Evolutionary conservation across 2,329 filamentous ascomycete genomes (phyloP), one percentile per base, ranked within the genome.

Genomic region (Claviceps humidiphila): DNA sequence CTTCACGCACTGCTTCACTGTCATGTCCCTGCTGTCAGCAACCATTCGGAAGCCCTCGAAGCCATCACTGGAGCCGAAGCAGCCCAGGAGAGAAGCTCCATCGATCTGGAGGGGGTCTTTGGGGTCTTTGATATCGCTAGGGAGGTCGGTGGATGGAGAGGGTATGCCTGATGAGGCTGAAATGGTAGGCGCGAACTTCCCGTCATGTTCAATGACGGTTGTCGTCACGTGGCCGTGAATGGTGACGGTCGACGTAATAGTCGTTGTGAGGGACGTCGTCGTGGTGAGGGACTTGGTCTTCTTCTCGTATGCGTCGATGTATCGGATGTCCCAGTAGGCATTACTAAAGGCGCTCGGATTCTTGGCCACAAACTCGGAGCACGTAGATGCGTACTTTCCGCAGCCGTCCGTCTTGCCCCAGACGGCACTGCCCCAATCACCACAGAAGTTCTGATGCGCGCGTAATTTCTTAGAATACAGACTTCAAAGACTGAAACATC

Each of bases 371-470:
- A 68, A 76, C 50, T 74, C 68, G 22, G 63, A 56, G 55, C 74
- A 77, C 3, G 72, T 74, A 5, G 68, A 59, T 0, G 72, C 72
- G n/a, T 67, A 63, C 9, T 58, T 53, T 52, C 60, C 60, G 56
- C 72, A 76, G 14, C 67, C 61, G 16, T 71, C 67, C 13, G 62
- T 58, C 4, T 58, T 58, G 17, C 63, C 64, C 74, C 74, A 77
- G 16, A 67, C 61, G 5, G 64, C 64, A 43, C 66, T 81, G 0
- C 84, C 85, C 74, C 85, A 90, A 60, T 84, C 80, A 26, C 87
- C 87, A 61, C 88, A 93, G 64, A 93, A 88, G 50, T 86, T 74
- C 72, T 75, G n/a, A 14, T 26, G 13, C 11, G 30, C 30, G 9
- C 30, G 9, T 34, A 34, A 4, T 9, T 34, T 34, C 9, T 34